Evolutionary conservation across 345 rosid genomes (phyloP).

Genomic region (Acer negundo): DNA sequence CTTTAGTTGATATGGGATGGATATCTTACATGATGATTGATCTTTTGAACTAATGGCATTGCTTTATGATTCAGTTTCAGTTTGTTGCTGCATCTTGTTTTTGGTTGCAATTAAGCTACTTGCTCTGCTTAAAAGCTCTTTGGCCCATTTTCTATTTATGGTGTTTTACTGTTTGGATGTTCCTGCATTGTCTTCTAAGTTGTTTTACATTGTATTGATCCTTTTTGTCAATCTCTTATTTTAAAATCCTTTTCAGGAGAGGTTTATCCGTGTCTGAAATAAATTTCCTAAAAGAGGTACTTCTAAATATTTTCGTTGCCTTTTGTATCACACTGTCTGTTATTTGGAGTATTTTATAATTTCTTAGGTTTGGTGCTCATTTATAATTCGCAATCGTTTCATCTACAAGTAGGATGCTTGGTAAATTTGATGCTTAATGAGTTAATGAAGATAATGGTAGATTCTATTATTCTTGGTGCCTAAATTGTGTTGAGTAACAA

Average conservation of each 20-base stretch:
- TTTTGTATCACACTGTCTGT: conserved; percentile 15
- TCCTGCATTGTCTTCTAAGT: neutral
- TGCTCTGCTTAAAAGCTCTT: neutral
- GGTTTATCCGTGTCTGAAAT: conserved; percentile 90
- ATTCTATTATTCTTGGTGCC: neutral
- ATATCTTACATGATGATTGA: neutral
- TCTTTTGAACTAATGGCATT: neutral
- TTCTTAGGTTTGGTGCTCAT: conserved; percentile 1
- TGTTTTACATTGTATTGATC: conserved; percentile 12
- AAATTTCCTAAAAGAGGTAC: conserved; percentile 79
- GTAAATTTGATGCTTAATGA: neutral
- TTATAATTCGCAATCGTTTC: neutral
- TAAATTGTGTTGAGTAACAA: neutral
- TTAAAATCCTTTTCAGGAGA: conserved; percentile 60
- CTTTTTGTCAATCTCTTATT: conserved; percentile 14
- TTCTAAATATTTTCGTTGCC: conserved; percentile 13
- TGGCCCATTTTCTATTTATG: neutral
- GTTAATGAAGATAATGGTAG: neutral
- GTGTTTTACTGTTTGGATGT: neutral
- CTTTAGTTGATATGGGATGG: neutral
- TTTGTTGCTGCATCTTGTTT: neutral
- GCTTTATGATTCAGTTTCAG: neutral
- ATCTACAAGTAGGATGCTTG: neutral
- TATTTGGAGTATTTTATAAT: conserved; percentile 9
- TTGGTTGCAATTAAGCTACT: neutral